These are phyloP conservation scores for Cordyceps tenuipes DNA, from an alignment of 2,329 filamentous ascomycete species.

Conservation along the genomic window DNA sequence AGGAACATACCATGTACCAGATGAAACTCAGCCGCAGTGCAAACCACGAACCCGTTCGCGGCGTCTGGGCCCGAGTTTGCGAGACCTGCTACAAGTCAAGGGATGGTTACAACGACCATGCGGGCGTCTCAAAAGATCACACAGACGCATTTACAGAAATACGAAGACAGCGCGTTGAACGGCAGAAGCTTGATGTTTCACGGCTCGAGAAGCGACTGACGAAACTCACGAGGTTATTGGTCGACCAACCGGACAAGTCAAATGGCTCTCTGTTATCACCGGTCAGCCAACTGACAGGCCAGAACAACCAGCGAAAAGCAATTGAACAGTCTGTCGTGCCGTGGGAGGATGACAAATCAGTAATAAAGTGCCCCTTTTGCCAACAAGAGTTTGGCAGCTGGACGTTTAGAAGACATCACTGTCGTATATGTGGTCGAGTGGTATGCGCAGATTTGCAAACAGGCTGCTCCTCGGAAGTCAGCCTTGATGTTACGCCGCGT, in stretches of 20 bases:
- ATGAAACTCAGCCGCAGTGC: constrained; percentile 93
- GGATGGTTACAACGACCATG: constrained; percentile 88
- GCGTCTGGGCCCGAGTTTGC: constrained; percentile 90
- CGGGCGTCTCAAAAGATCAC: constrained; percentile 62
- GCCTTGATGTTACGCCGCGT: constrained; percentile 61
- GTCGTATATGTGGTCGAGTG: constrained; percentile 83
- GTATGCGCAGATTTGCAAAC: constrained; percentile 86
- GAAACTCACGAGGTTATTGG: constrained; percentile 76
- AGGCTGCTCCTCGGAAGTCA: constrained; percentile 75
- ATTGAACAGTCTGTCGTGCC: constrained; percentile 88
- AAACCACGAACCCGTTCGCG: constrained; percentile 79
- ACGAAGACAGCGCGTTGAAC: constrained; percentile 72
- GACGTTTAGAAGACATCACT: constrained; percentile 89
- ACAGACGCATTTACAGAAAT: constrained; percentile 60
- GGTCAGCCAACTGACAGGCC: constrained; percentile 53
- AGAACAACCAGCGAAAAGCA: constrained; percentile 67
- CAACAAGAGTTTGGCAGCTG: constrained; percentile 93
- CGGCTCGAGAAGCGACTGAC: constrained; percentile 86
- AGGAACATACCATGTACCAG: constrained; percentile 98
- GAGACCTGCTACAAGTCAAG: constrained; percentile 99
- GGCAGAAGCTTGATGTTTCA: constrained; percentile 78
- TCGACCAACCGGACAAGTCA: constrained; percentile 63
- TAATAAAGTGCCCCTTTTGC: constrained; percentile 82
- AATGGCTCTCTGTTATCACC: constrained; percentile 50
- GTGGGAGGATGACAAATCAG: constrained; percentile 85